These are phyloP conservation scores for Cubamyces lactineus DNA, from an alignment of 768 basidiomycete species.

Conservation along the genomic window DNA sequence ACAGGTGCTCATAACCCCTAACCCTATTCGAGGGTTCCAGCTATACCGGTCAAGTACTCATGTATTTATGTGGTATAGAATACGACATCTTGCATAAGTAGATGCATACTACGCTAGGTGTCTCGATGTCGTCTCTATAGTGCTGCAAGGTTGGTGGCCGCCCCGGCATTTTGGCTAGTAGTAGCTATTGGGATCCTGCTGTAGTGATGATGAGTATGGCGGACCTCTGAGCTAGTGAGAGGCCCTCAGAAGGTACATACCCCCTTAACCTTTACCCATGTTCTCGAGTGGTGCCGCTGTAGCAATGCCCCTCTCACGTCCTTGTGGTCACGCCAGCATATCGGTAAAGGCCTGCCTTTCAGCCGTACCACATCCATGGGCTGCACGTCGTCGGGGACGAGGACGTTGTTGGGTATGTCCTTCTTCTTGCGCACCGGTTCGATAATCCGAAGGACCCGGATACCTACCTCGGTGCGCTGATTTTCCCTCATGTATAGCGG, in stretches of 20 bases:
- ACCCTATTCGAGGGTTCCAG: background rate
- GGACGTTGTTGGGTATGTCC: background rate
- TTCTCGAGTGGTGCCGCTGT: background rate
- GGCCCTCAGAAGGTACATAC: too few relatives aligned
- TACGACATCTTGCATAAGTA: too few relatives aligned
- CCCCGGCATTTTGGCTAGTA: too few relatives aligned
- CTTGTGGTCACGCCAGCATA: background rate
- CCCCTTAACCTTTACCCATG: too few relatives aligned
- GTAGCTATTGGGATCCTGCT: too few relatives aligned
- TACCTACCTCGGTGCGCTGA: background rate
- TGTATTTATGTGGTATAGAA: background rate
- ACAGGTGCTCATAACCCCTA: conserved; percentile 12
- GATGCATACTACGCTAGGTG: too few relatives aligned
- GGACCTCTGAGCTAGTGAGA: too few relatives aligned
- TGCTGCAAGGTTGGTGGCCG: too few relatives aligned
- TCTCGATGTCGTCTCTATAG: too few relatives aligned
- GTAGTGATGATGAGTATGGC: too few relatives aligned
- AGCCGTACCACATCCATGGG: too few relatives aligned
- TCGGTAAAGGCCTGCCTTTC: background rate
- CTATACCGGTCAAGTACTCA: background rate
- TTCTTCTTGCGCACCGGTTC: background rate
- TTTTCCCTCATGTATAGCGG: background rate
- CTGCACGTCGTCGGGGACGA: background rate
- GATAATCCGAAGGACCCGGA: background rate
- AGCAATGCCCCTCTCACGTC: background rate